Evolutionary conservation across 345 rosid genomes (phyloP), one percentile per base, ranked within the genome.

Genomic region (Gossypium anomalum): DNA sequence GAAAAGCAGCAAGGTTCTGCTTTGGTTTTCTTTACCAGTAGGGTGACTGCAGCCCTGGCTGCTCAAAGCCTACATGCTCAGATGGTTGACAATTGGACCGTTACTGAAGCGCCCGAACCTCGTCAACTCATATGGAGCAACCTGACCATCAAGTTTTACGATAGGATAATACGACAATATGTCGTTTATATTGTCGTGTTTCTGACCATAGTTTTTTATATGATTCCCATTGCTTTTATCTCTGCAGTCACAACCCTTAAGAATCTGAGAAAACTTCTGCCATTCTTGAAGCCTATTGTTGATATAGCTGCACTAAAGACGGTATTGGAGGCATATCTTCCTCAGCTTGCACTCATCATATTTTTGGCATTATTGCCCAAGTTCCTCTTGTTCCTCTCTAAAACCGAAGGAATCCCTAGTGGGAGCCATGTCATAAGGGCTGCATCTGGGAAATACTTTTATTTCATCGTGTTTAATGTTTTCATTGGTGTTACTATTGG

Each of bases 361-460:
- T 94, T 94, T 74, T 77, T 94, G 81, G 91, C 91, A 3, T 44
- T 92, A 86, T 75, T 94, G 81, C 95, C 98, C 4, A 87, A 76
- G 85, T 55, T 94, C 17, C 93, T 94, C 48, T 66, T 90, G 83
- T 89, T 87, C 76, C 90, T 94, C 43, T 92, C 98, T 7, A 94
- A 90, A 82, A 9, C 71, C 3, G 98, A 94, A 76, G 98, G 98
- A 70, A 86, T 94, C 77, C 88, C 95, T 67, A 85, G 90, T 2
- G 72, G 58, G 83, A 86, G 98, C 81, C 97, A 88, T 65, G 87
- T 87, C 10, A 76, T 85, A 62, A 86, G 98, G 71, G 98, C 97
- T 62, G 80, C 97, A n/a, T 89, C 98, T 0, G 98, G 98, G 45
- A 94, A 94, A 73, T 94, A 89, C 75, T 94, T 94, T 73, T 90